phyloP scores from a whole-genome alignment of 352 stramenopile species.

The Globisporangium recalcitrans region DNA sequence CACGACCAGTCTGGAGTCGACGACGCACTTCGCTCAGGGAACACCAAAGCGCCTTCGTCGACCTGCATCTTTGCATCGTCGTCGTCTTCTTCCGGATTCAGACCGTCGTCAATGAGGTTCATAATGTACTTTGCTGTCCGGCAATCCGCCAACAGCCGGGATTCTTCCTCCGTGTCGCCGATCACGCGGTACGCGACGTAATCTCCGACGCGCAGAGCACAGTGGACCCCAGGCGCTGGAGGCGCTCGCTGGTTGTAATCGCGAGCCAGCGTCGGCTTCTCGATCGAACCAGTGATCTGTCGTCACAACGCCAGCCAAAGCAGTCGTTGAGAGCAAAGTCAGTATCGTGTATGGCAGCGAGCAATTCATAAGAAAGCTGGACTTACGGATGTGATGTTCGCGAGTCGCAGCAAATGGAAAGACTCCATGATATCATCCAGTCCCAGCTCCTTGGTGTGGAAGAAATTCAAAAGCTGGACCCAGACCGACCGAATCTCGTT shows the following conservation, averaged over 20 bases:
- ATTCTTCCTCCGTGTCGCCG: slow-evolving; percentile 44
- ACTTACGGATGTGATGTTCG: slow-evolving; percentile 64
- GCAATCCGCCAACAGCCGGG: slow-evolving; percentile 42
- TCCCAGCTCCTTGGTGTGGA: slow-evolving; percentile 56
- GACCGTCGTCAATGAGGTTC: slow-evolving; percentile 64
- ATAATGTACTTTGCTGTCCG: slow-evolving; percentile 53
- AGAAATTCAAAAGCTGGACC: slow-evolving; percentile 67
- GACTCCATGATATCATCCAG: slow-evolving; percentile 45
- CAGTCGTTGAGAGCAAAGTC: not conserved
- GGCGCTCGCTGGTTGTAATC: slow-evolving; percentile 6
- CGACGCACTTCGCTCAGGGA: not conserved
- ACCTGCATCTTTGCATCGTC: slow-evolving; percentile 37
- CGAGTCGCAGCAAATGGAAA: slow-evolving; percentile 55
- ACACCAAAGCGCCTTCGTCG: slow-evolving; percentile 13
- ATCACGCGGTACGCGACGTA: slow-evolving; percentile 48
- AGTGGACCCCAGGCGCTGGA: slow-evolving; percentile 21
- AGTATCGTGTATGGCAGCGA: no score
- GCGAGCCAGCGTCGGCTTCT: slow-evolving; percentile 18
- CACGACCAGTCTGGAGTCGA: slow-evolving; percentile 42
- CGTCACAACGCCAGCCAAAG: not conserved
- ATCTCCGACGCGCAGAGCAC: slow-evolving; percentile 34
- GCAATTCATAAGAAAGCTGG: not conserved
- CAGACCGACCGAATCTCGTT: slow-evolving; percentile 47
- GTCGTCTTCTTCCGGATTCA: slow-evolving; percentile 43
- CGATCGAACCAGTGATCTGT: slow-evolving; percentile 39